Conservation (phyloP, 495 filamentous ascomycete species). For the Haplographium delicatum region DNA sequence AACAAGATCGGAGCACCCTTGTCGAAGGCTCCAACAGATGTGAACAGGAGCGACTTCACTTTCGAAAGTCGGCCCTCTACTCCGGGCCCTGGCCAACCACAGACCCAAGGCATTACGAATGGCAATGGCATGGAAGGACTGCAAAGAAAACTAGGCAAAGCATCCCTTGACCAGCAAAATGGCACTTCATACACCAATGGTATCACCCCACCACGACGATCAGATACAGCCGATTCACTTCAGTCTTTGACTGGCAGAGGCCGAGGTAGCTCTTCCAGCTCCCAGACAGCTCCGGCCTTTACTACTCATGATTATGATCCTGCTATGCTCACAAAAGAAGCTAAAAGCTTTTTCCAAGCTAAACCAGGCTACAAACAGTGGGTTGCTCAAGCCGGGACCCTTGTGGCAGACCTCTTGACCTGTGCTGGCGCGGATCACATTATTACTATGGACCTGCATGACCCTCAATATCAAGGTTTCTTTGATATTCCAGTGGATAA, state of each 20-base stretch:
- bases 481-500: constrained; percentile 99
- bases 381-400: constrained; percentile 94
- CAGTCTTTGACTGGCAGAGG: constrained; percentile 36
- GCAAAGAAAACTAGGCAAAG: constrained; percentile 58
- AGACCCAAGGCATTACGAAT: constrained; percentile 50
- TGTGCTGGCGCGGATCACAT: constrained; percentile 96
- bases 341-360: constrained; percentile 60
- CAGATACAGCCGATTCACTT: constrained; percentile 56
- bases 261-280: constrained; percentile 19
- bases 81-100: constrained; percentile 62
- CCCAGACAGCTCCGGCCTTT: constrained; percentile 28
- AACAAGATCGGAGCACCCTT: constrained; percentile 89
- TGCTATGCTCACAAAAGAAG: constrained; percentile 38
- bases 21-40: constrained; percentile 55
- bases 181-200: constrained; percentile 25
- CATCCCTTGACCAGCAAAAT: constrained; percentile 48
- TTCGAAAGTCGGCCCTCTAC: constrained; percentile 91
- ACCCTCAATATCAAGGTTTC: constrained; percentile 98
- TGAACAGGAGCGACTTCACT: constrained; percentile 64
- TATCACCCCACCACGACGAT: constrained; percentile 37
- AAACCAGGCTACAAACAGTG: constrained; percentile 95
- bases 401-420: constrained; percentile 90
- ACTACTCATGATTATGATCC: constrained; percentile 54
- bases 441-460: constrained; percentile 96
- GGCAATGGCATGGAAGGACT: constrained; percentile 58